Evolutionary conservation across 176 grass and related monocot genomes (phyloP).

Genomic region (Ensete ventricosum): DNA sequence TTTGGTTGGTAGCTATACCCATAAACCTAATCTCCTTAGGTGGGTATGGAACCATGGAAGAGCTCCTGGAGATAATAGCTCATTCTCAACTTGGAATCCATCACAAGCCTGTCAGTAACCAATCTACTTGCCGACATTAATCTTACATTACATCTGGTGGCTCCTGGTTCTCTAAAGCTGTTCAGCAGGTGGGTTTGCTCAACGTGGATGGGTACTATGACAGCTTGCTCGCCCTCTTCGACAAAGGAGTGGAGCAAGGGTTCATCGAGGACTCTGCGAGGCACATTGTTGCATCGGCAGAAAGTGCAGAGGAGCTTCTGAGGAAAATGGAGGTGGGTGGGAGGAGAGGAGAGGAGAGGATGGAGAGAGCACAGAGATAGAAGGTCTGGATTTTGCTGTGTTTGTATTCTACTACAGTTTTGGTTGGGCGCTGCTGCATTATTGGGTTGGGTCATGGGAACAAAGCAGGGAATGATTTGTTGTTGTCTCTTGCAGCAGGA

Average conservation of each 20-base stretch:
- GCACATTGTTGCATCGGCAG: constrained; percentile 62
- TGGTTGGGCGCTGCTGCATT: no score
- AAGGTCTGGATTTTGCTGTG: neutral
- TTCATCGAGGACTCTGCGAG: constrained; percentile 70
- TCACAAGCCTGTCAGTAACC: constrained; percentile 67
- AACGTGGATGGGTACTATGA: constrained; percentile 95
- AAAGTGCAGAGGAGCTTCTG: constrained; percentile 46
- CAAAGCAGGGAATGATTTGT: neutral
- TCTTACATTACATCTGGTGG: constrained; percentile 1
- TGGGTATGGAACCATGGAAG: constrained; percentile 94
- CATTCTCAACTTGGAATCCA: constrained; percentile 95
- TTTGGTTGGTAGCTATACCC: neutral
- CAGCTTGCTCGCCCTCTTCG: constrained; percentile 69
- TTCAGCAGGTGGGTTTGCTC: constrained; percentile 62
- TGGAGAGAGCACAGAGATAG: neutral
- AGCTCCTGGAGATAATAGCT: constrained; percentile 89
- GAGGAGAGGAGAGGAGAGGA: neutral
- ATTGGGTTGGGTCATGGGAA: no score
- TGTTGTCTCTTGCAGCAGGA: constrained; percentile 2
- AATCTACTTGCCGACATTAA: constrained; percentile 29
- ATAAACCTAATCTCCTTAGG: constrained; percentile 28
- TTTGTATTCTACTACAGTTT: no score
- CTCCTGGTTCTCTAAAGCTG: neutral
- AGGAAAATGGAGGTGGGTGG: constrained; percentile 21
- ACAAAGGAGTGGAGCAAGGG: constrained; percentile 79